These are phyloP conservation scores for Sugiyamaella chiloensis DNA, from an alignment of 805 yeast genomes.

Conservation along the genomic window DNA sequence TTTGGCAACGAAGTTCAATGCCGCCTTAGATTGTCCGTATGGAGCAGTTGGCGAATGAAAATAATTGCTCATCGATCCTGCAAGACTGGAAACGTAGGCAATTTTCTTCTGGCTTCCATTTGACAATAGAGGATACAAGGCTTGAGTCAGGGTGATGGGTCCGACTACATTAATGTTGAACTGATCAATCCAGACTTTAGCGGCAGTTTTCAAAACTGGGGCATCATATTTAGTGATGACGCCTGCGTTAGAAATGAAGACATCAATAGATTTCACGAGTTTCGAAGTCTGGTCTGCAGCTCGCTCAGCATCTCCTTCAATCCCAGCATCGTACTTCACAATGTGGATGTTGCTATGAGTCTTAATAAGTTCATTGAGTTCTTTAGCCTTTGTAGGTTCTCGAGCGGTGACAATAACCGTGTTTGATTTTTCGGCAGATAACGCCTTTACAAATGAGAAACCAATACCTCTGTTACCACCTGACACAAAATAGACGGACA, in stretches of 20 bases:
- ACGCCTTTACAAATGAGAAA: slow-evolving; percentile 31
- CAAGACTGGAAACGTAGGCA: neutral
- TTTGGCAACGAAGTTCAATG: slow-evolving; percentile 7
- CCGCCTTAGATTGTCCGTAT: too few relatives aligned
- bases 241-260: slow-evolving; percentile 31
- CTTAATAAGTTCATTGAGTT: slow-evolving; percentile 12
- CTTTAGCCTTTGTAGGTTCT: slow-evolving; percentile 17
- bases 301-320: slow-evolving; percentile 21
- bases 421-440: slow-evolving; percentile 23
- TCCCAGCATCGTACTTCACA: slow-evolving; percentile 25
- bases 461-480: slow-evolving; percentile 41
- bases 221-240: slow-evolving; percentile 3
- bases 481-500: too few relatives aligned
- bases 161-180: neutral
- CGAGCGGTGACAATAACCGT: slow-evolving; percentile 29
- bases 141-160: too few relatives aligned
- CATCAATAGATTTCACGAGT: slow-evolving; percentile 27
- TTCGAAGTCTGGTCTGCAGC: slow-evolving; percentile 20
- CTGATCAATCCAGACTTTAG: neutral
- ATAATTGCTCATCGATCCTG: neutral
- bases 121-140: neutral
- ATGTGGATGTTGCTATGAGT: slow-evolving; percentile 24
- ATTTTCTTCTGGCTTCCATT: neutral
- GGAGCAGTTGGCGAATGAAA: neutral
- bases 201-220: neutral